phyloP scores from a whole-genome alignment of 164 flowering plant species.

The Dillenia suffruticosa region DNA sequence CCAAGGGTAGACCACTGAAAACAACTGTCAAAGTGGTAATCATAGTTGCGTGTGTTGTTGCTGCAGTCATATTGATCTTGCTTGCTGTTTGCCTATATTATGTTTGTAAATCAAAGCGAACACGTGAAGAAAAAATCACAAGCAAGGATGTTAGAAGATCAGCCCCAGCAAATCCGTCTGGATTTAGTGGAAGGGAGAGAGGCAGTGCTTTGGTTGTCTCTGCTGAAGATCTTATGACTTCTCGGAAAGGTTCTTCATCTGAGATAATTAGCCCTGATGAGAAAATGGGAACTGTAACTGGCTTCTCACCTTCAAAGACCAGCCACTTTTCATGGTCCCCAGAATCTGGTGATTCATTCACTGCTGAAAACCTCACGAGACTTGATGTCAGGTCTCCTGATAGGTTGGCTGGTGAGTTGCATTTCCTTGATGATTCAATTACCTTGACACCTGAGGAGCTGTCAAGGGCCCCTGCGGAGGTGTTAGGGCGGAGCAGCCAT shows the following conservation, averaged over 20 bases:
- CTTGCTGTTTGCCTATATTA: conserved; percentile 59
- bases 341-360: conserved; percentile 76
- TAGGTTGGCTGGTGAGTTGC: conserved; percentile 78
- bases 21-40: conserved; percentile 56
- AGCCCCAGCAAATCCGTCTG: conserved; percentile 36
- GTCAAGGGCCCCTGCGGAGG: conserved; percentile 99
- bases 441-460: conserved; percentile 84
- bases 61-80: conserved; percentile 52
- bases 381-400: conserved; percentile 89
- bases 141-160: conserved; percentile 30
- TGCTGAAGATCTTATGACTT: conserved; percentile 62
- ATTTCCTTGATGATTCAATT: conserved; percentile 84
- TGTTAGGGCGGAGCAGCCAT: conserved; percentile 94
- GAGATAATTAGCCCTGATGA: conserved; percentile 67
- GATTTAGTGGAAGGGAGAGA: conserved; percentile 38
- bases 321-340: conserved; percentile 84
- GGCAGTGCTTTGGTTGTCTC: conserved; percentile 61
- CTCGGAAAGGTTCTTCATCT: conserved; percentile 79
- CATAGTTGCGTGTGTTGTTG: conserved; percentile 60
- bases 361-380: conserved; percentile 60
- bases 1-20: conserved; percentile 40
- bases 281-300: conserved; percentile 49
- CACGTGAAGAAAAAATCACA: conserved; percentile 22
- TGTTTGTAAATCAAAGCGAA: conserved; percentile 43
- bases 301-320: conserved; percentile 68